A percentile compares a stretch with the other conserved stretches of the same genome.
Evolutionary conservation across 129 eudicot genomes (phyloP).

Genomic region (Escallonia herrerae): DNA sequence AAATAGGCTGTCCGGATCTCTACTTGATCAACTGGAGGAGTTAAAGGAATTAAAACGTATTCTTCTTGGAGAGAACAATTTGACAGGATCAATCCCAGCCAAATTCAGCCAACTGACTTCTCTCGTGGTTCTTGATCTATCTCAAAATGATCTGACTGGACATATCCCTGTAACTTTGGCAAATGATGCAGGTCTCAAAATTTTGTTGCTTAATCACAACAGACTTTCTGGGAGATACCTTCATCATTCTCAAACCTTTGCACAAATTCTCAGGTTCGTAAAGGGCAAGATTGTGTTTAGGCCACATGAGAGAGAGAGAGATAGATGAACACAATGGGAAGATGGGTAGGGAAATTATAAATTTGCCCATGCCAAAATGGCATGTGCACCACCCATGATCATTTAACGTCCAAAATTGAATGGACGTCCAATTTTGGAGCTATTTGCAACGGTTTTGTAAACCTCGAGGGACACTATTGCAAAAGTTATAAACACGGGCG

Average conservation of each 20-base stretch:
- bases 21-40: constrained; percentile 25
- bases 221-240: constrained; percentile 26
- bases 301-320: too few relatives aligned
- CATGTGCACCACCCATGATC: too few relatives aligned
- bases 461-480: too few relatives aligned
- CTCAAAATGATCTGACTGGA: constrained; percentile 19
- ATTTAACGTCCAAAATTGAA: too few relatives aligned
- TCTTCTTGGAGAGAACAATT: constrained; percentile 29
- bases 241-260: constrained; percentile 20
- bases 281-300: too few relatives aligned
- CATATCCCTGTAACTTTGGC: constrained; percentile 14
- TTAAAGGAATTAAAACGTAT: constrained; percentile 10
- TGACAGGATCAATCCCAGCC: constrained; percentile 23
- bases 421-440: too few relatives aligned
- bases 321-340: too few relatives aligned
- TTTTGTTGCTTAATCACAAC: constrained; percentile 22
- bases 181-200: constrained; percentile 18
- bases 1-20: constrained; percentile 20
- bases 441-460: too few relatives aligned
- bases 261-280: too few relatives aligned
- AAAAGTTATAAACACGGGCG: too few relatives aligned
- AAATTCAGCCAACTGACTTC: constrained; percentile 16
- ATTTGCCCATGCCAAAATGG: too few relatives aligned
- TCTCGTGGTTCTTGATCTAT: constrained; percentile 19
- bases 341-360: too few relatives aligned